A percentile compares a stretch with the other conserved stretches of the same genome.
These are phyloP conservation scores for Clarireedia monteithiana DNA, from an alignment of 2,329 filamentous ascomycete genomes.

Conservation along the genomic window DNA sequence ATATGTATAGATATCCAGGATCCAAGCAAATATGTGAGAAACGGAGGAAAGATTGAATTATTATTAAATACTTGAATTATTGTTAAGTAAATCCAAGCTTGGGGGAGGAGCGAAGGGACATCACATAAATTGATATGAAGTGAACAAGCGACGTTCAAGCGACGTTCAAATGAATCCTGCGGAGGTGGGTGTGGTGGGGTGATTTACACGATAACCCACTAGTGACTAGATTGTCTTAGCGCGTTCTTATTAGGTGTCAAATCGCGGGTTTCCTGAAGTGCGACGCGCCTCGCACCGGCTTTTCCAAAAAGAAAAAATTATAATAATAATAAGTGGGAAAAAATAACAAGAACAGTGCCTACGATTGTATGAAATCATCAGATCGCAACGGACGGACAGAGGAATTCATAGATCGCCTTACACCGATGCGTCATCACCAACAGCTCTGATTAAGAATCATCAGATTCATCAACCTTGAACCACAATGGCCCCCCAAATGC, in stretches of 20 bases:
- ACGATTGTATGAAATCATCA: not conserved
- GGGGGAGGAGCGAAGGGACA: too few relatives aligned
- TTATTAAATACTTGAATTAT: too few relatives aligned
- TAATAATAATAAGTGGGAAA: not conserved
- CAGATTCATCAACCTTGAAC: not conserved
- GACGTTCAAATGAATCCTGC: too few relatives aligned
- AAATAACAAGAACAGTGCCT: not conserved
- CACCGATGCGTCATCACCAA: too few relatives aligned
- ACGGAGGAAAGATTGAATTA: too few relatives aligned
- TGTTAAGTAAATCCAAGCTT: too few relatives aligned
- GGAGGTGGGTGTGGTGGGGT: not conserved
- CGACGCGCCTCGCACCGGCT: not conserved
- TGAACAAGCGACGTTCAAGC: too few relatives aligned
- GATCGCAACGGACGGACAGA: too few relatives aligned
- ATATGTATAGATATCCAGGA: too few relatives aligned
- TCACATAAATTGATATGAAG: too few relatives aligned
- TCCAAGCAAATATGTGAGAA: too few relatives aligned
- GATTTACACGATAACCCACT: not conserved
- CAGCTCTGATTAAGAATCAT: not conserved
- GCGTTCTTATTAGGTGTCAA: not conserved
- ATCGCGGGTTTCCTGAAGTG: not conserved
- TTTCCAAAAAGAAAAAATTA: not conserved
- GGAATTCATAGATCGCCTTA: too few relatives aligned
- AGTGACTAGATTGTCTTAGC: not conserved
- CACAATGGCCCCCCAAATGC: slow-evolving; percentile 9